Conservation (phyloP, 2,329 filamentous ascomycete species). For the Calonectria henricotiae region DNA sequence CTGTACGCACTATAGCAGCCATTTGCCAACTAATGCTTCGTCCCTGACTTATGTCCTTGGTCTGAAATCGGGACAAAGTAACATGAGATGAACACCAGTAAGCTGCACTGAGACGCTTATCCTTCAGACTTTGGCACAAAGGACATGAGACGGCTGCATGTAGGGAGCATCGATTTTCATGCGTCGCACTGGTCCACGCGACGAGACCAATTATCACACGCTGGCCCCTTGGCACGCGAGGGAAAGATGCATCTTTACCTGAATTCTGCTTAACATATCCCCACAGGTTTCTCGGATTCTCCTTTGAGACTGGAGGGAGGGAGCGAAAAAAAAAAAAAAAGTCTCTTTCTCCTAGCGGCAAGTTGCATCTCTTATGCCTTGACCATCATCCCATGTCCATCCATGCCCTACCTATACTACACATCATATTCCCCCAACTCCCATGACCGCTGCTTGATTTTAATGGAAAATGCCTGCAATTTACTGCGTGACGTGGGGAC, state of each 20-base stretch:
- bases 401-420: constrained; percentile 33
- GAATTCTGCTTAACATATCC: not conserved
- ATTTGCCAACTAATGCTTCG: constrained; percentile 6
- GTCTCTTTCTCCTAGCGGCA: not conserved
- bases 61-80: not conserved
- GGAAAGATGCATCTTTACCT: not conserved
- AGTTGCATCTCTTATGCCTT: not conserved
- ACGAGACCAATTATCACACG: not conserved
- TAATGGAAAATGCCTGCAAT: not conserved
- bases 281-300: not conserved
- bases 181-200: not conserved
- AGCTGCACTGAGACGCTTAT: constrained; percentile 18
- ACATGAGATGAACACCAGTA: constrained; percentile 25
- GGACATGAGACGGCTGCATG: not conserved
- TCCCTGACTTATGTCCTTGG: constrained; percentile 12
- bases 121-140: not conserved
- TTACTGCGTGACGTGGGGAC: constrained; percentile 16
- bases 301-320: not conserved
- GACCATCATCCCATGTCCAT: constrained; percentile 13
- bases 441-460: constrained; percentile 18
- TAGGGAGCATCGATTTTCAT: not conserved
- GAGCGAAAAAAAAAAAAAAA: not conserved
- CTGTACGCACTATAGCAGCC: not conserved
- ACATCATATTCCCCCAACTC: constrained; percentile 30
- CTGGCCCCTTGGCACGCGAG: not conserved